Evolutionary conservation across 805 yeast genomes (phyloP), one percentile per base, ranked within the genome.

Genomic region (Candida ponderosae): DNA sequence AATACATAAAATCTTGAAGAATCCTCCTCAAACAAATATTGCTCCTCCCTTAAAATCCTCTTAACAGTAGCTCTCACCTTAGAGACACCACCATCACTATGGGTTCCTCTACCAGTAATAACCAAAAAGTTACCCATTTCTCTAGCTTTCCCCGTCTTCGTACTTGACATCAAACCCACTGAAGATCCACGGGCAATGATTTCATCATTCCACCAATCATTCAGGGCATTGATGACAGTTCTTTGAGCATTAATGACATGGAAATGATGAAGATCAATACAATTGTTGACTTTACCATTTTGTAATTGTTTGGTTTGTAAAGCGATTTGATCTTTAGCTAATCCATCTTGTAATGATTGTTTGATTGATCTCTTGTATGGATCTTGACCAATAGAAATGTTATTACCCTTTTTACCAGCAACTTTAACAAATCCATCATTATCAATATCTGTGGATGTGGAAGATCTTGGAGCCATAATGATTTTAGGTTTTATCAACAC

Each of bases 51-150:
- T 30, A 83, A 58, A 43, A 60, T 54, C 16, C 54, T 60, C 32
- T 59, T 56, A 4, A 80, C 72, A 2, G 66, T 49, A 1, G 43
- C 54, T 40, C 66, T 65, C 15, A 82, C 65, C 40, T 61, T 68
- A 1, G 82, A 64, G 2, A 60, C 50, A 0, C 87, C 85, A 5
- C 72, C 74, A 1, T 52, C 62, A 33, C 85, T 78, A 53, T 83
- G 93, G 6, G 78, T 48, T 0, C 93, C 93, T 44, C 85, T 57
- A 0, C 93, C 90, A 0, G 90, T 80, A 11, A 81, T 57, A 0
- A 82, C 57, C 1, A 41, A 51, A 7, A 81, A 47, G 0, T 74
- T 71, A 1, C 56, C 61, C 1, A 72, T 65, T 51, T 63, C 62
- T 10, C 47, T 39, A 0, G 68, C 78, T 21, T 53, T 56, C 0